Conservation (phyloP, 2,329 filamentous ascomycete genomes). For the Colletotrichum lupini region DNA sequence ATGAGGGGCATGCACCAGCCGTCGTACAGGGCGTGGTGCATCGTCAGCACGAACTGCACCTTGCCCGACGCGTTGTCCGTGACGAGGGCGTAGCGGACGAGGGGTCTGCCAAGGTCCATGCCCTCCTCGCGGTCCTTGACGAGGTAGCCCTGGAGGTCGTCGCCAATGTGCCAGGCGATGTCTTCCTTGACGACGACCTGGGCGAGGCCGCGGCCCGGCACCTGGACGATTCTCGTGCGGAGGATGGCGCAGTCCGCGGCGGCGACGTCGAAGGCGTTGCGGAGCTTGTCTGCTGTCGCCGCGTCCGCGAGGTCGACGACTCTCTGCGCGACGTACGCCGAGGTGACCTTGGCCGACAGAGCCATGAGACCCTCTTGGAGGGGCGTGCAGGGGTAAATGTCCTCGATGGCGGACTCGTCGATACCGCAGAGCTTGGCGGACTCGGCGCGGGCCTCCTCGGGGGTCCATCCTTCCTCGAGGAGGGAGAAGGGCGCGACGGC, state of each 20-base stretch:
- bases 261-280: conserved; percentile 54
- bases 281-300: conserved; percentile 50
- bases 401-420: conserved; percentile 51
- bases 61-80: conserved; percentile 44
- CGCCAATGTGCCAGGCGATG: conserved; percentile 47
- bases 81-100: conserved; percentile 59
- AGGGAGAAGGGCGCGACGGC: conserved; percentile 51
- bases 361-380: conserved; percentile 67
- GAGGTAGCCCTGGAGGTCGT: conserved; percentile 53
- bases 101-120: conserved; percentile 57
- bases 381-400: conserved; percentile 65
- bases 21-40: conserved; percentile 68
- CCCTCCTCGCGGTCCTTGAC: conserved; percentile 50
- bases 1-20: conserved; percentile 66
- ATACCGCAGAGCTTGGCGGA: conserved; percentile 54
- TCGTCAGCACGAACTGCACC: conserved; percentile 61
- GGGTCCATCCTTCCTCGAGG: conserved; percentile 47
- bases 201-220: conserved; percentile 54
- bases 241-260: conserved; percentile 54
- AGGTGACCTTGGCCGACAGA: conserved; percentile 60
- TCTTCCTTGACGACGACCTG: conserved; percentile 58
- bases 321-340: conserved; percentile 63
- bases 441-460: conserved; percentile 47
- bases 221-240: conserved; percentile 61
- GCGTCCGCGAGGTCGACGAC: conserved; percentile 54